phyloP scores from a whole-genome alignment of 192 early-diverging fungal genomes.

The Mortierella alpina region DNA sequence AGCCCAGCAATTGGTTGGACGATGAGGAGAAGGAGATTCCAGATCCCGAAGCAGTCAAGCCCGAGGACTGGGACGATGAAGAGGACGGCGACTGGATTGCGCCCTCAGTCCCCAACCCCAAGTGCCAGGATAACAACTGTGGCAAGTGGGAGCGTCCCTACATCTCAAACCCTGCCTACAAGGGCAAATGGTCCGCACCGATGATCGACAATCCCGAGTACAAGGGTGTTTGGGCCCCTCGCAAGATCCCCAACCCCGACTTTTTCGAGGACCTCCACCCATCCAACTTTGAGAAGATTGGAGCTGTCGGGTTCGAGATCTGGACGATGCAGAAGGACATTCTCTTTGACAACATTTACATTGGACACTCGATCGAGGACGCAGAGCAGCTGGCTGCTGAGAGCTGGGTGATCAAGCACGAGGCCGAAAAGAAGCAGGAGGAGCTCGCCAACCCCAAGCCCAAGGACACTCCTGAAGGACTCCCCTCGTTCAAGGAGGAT shows the following conservation, averaged over 20 bases:
- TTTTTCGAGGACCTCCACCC: slow-evolving; percentile 86
- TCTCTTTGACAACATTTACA: slow-evolving; percentile 92
- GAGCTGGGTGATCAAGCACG: slow-evolving; percentile 82
- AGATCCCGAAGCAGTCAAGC: slow-evolving; percentile 85
- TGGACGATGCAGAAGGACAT: slow-evolving; percentile 94
- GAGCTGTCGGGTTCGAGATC: slow-evolving; percentile 90
- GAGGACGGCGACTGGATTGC: slow-evolving; percentile 94
- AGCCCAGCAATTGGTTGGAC: slow-evolving; percentile 89
- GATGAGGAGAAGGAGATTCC: slow-evolving; percentile 79
- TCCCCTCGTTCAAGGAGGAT: slow-evolving; percentile 45
- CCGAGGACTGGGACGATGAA: slow-evolving; percentile 92
- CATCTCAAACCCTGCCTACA: slow-evolving; percentile 88
- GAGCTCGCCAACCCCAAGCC: slow-evolving; percentile 53
- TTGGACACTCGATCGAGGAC: slow-evolving; percentile 76
- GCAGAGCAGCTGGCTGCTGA: slow-evolving; percentile 81
- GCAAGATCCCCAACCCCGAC: slow-evolving; percentile 86
- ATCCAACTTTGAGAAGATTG: slow-evolving; percentile 83
- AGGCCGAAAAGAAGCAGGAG: slow-evolving; percentile 72
- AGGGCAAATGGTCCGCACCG: slow-evolving; percentile 89
- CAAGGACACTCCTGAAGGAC: neutral
- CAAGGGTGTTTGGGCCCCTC: slow-evolving; percentile 90
- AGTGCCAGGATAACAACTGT: slow-evolving; percentile 78
- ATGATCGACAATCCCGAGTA: slow-evolving; percentile 92
- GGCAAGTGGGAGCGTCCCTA: slow-evolving; percentile 86
- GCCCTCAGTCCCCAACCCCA: slow-evolving; percentile 82